Percentiles rank a stretch among this genome's conserved stretches.
phyloP scores from a whole-genome alignment of 352 stramenopile genomes.

The Globisporangium alternatum region DNA sequence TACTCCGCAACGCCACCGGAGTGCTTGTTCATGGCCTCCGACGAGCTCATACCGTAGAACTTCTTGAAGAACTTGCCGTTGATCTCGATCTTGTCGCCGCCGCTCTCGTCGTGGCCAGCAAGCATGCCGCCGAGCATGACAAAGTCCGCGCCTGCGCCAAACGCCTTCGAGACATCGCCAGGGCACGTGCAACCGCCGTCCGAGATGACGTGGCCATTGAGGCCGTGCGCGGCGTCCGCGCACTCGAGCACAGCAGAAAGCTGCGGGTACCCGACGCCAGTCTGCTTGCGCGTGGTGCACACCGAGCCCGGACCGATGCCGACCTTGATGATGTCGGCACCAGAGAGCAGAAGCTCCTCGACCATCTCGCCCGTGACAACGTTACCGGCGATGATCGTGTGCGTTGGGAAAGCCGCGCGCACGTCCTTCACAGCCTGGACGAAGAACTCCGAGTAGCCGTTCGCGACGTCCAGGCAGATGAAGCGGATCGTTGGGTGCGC shows the following conservation, averaged over 20 bases:
- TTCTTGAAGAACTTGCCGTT: constrained; percentile 79
- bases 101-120: constrained; percentile 88
- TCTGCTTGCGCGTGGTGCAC: constrained; percentile 92
- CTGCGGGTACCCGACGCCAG: constrained; percentile 90
- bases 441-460: constrained; percentile 88
- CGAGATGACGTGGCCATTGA: constrained; percentile 88
- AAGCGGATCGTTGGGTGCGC: constrained; percentile 66
- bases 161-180: constrained; percentile 89
- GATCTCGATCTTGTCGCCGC: constrained; percentile 76
- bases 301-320: constrained; percentile 90
- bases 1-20: constrained; percentile 89
- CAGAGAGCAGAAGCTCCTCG: constrained; percentile 88
- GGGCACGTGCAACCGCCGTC: constrained; percentile 89
- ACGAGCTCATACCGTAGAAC: constrained; percentile 94
- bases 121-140: constrained; percentile 93
- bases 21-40: constrained; percentile 92
- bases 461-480: constrained; percentile 90
- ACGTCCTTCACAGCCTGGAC: constrained; percentile 74
- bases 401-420: constrained; percentile 49
- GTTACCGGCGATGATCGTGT: constrained; percentile 92
- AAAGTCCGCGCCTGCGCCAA: constrained; percentile 90
- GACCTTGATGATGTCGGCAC: constrained; percentile 93
- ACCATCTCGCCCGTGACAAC: constrained; percentile 93
- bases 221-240: constrained; percentile 86
- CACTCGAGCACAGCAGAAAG: constrained; percentile 90